Evolutionary conservation across 2,329 filamentous ascomycete species (phyloP), one percentile per base, ranked within the genome.

Genomic region (Cercospora sp.): DNA sequence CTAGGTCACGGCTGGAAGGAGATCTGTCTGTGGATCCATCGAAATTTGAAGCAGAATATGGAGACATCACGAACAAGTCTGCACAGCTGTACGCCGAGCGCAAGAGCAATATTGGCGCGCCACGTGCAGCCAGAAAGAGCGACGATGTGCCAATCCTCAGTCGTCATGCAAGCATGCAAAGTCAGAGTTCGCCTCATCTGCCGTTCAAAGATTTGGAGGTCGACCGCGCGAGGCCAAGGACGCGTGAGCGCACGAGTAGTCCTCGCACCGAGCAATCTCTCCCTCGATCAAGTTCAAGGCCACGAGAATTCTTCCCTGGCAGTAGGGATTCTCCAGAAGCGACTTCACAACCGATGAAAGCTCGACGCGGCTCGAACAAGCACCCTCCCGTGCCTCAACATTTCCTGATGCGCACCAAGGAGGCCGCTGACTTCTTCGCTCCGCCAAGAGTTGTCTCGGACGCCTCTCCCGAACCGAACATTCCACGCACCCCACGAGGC

Each of bases 1-100:
- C 75, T 24, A 71, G 72, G n/a, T 71, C 72, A 8, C 70, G 70
- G 55, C 71, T 78, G 2, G 77, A 78, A 59, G 75, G 73, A 7
- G 77, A 79, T 57, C 69, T 79, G 0, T 75, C 73, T 21, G 73
- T 78, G 13, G 73, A 77, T 21, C 77, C 78, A 6, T 71, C 72
- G 26, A 68, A 70, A 13, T 80, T 79, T 63, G 77, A 80, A 66
- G 68, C 76, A 24, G 74, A 76, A 58, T 70, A 75, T 51, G 69
- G 70, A 30, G 73, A 75, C 24, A 58, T 78, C 34, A 72, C 75
- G 3, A 69, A 69, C 8, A 71, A 65, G 55, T 75, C 74, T 13
- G 71, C 70, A 9, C 69, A 73, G 60, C 69, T 77, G 8, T 72
- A 74, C 37, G 69, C 68, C 2, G 73, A 77, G 60, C 71, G 69